These are phyloP conservation scores for Thielaviopsis cerberus DNA, from an alignment of 2,329 filamentous ascomycete species.

Conservation along the genomic window DNA sequence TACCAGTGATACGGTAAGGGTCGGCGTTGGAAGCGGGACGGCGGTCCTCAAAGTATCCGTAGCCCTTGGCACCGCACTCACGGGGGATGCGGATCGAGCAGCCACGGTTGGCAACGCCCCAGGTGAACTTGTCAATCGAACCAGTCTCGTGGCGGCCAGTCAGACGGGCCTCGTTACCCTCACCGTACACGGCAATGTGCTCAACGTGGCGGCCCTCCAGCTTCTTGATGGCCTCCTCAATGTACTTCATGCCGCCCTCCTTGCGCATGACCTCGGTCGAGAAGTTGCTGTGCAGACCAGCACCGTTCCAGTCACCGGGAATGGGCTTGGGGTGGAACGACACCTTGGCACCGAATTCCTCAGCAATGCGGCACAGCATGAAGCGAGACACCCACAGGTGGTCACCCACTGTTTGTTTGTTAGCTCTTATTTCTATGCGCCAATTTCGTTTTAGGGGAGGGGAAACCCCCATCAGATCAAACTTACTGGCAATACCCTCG, in stretches of 20 bases:
- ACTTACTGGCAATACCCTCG: constrained; percentile 61
- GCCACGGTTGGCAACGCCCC: constrained; percentile 89
- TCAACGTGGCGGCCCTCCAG: constrained; percentile 58
- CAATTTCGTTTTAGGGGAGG: background rate
- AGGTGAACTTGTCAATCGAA: constrained; percentile 80
- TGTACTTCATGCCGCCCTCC: constrained; percentile 88
- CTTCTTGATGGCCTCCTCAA: constrained; percentile 73
- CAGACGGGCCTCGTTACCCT: constrained; percentile 86
- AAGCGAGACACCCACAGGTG: constrained; percentile 80
- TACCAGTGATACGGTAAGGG: constrained; percentile 66
- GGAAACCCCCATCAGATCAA: background rate
- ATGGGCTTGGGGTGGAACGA: constrained; percentile 94
- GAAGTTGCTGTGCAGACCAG: constrained; percentile 85
- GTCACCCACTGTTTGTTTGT: constrained; percentile 53
- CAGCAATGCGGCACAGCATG: constrained; percentile 72
- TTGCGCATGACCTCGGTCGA: constrained; percentile 74
- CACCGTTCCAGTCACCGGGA: constrained; percentile 82
- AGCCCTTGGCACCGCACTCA: constrained; percentile 67
- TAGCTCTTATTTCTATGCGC: constrained; percentile 13
- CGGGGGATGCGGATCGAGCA: constrained; percentile 84
- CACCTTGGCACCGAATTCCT: constrained; percentile 92
- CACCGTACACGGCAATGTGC: constrained; percentile 86
- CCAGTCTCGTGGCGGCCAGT: constrained; percentile 91
- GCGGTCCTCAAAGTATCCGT: constrained; percentile 84
- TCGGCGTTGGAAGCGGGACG: constrained; percentile 72